Evolutionary conservation across 495 filamentous ascomycete genomes (phyloP).

Genomic region (Hyaloscypha finlandica): DNA sequence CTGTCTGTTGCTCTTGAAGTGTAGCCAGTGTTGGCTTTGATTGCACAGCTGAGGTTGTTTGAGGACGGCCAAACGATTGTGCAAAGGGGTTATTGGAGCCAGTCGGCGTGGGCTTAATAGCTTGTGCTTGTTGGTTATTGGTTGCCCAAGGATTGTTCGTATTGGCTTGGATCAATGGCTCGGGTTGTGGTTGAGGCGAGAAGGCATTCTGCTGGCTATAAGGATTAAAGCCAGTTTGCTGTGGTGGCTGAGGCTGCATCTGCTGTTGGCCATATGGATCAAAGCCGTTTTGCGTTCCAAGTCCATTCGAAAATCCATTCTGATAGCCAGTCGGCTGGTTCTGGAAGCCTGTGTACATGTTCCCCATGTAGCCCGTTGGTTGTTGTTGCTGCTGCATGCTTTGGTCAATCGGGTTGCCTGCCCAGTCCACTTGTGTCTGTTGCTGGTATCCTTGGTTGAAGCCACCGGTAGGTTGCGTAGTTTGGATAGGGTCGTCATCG

Average conservation of each 20-base stretch:
- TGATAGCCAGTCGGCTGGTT: constrained; percentile 60
- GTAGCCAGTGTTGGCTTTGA: constrained; percentile 67
- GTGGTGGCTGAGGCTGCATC: constrained; percentile 22
- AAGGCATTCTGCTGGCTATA: constrained; percentile 33
- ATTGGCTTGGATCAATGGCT: constrained; percentile 42
- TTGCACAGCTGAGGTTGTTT: constrained; percentile 46
- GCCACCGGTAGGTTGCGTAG: constrained; percentile 73
- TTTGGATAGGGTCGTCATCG: constrained; percentile 71
- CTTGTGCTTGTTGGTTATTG: constrained; percentile 45
- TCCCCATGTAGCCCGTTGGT: constrained; percentile 84
- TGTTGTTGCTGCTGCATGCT: constrained; percentile 56
- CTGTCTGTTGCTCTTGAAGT: constrained; percentile 69
- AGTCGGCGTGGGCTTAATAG: constrained; percentile 65
- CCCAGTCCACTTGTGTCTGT: constrained; percentile 92
- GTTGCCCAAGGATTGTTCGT: constrained; percentile 84
- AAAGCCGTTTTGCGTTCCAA: constrained; percentile 71
- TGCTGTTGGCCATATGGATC: constrained; percentile 68
- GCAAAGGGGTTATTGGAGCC: constrained; percentile 98
- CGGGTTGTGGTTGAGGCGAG: constrained; percentile 34
- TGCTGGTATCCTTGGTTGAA: constrained; percentile 98
- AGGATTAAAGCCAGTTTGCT: constrained; percentile 46
- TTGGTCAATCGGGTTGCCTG: constrained; percentile 85
- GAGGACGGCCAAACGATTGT: constrained; percentile 48
- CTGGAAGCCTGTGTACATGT: constrained; percentile 56
- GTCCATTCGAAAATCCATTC: constrained; percentile 32